Percentiles rank a stretch among this genome's conserved stretches.
Evolutionary conservation across 305 asterid species (phyloP).

Genomic region (Rubia balearica): DNA sequence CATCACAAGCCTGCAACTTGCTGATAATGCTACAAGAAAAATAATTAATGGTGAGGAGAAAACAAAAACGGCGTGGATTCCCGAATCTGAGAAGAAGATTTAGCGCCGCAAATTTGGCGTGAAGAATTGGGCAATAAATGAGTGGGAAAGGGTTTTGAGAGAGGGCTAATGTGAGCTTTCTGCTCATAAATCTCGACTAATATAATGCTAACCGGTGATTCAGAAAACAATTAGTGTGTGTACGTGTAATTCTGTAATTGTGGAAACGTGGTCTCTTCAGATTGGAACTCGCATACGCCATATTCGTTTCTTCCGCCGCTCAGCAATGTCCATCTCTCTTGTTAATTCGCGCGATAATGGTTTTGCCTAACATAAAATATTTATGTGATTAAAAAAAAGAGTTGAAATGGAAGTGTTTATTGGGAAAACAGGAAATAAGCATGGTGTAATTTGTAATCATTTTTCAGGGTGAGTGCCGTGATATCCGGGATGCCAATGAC

Average conservation of each 20-base stretch:
- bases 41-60: background rate
- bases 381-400: too few relatives aligned
- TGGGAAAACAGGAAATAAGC: too few relatives aligned
- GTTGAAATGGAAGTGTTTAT: too few relatives aligned
- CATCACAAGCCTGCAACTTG: background rate
- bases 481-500: too few relatives aligned
- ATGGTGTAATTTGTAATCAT: too few relatives aligned
- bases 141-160: background rate
- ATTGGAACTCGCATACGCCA: background rate
- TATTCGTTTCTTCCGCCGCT: background rate
- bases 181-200: too few relatives aligned
- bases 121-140: background rate
- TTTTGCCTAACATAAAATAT: too few relatives aligned
- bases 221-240: background rate
- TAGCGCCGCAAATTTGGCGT: conserved; percentile 5
- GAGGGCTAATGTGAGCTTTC: too few relatives aligned
- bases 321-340: background rate
- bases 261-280: background rate
- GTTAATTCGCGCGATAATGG: background rate
- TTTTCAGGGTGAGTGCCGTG: too few relatives aligned
- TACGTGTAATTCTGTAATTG: background rate
- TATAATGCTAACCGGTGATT: background rate
- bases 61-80: conserved; percentile 2
- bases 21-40: background rate
- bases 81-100: conserved; percentile 14